Evolutionary conservation across 2,329 filamentous ascomycete genomes (phyloP).

Genomic region (Thelonectria discophora): DNA sequence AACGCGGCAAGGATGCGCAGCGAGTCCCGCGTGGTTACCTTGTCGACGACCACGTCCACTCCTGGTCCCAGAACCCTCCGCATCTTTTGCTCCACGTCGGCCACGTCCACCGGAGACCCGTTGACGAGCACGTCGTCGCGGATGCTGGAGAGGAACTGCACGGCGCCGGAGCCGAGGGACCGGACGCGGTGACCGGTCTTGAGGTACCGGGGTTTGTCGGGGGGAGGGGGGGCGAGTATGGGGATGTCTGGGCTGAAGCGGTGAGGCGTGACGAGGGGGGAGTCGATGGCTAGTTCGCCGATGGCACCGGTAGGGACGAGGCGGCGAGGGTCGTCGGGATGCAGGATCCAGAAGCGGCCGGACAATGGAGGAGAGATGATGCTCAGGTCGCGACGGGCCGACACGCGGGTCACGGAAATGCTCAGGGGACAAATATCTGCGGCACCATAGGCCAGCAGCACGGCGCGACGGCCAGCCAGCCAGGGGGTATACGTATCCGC

Average conservation of each 20-base stretch:
- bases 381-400: conserved; percentile 47
- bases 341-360: conserved; percentile 63
- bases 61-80: conserved; percentile 57
- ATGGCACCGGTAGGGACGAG: conserved; percentile 63
- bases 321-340: conserved; percentile 58
- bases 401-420: conserved; percentile 58
- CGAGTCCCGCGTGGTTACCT: conserved; percentile 55
- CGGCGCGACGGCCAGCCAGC: conserved; percentile 52
- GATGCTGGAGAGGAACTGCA: conserved; percentile 58
- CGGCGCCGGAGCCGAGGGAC: conserved; percentile 57
- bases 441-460: conserved; percentile 62
- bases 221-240: conserved; percentile 36
- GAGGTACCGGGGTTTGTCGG: conserved; percentile 50
- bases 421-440: conserved; percentile 62
- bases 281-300: conserved; percentile 69
- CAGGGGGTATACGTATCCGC: conserved; percentile 58
- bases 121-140: conserved; percentile 53
- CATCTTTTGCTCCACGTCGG: conserved; percentile 57
- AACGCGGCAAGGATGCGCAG: conserved; percentile 58
- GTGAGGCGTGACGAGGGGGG: conserved; percentile 50
- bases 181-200: conserved; percentile 62
- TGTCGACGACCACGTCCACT: conserved; percentile 60
- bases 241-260: conserved; percentile 46
- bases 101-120: conserved; percentile 52
- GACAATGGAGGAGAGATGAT: conserved; percentile 59